Evolutionary conservation across 2,329 filamentous ascomycete species (phyloP).

Genomic region (Penicillium occitanis): DNA sequence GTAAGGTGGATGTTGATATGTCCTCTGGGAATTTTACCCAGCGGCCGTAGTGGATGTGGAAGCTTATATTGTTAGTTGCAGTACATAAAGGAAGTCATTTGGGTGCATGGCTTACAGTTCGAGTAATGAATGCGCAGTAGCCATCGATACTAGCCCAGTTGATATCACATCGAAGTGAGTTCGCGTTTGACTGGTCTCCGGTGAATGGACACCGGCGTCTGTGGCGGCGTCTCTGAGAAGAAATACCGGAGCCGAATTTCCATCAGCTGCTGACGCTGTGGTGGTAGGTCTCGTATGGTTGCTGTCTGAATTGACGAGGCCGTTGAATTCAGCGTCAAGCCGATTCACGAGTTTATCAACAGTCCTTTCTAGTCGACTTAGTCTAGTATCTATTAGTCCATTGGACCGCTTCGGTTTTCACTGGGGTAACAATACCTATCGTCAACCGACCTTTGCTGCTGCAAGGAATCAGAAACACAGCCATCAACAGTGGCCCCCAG

Average conservation of each 20-base stretch:
- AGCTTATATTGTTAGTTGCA: conserved; percentile 23
- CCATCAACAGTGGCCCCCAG: background rate
- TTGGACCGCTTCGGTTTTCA: background rate
- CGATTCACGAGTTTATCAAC: conserved; percentile 4
- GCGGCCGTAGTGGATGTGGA: conserved; percentile 45
- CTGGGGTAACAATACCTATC: conserved; percentile 1
- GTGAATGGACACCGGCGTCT: conserved; percentile 29
- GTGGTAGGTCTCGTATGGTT: background rate
- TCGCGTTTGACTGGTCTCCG: background rate
- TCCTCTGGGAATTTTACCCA: conserved; percentile 42
- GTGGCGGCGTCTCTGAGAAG: conserved; percentile 34
- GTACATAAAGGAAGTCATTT: background rate
- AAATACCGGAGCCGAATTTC: conserved; percentile 32
- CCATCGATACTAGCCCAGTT: conserved; percentile 9
- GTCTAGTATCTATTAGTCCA: background rate
- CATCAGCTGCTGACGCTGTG: background rate
- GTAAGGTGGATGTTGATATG: conserved; percentile 29
- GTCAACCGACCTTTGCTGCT: background rate
- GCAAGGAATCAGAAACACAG: background rate
- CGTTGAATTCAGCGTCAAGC: conserved; percentile 9
- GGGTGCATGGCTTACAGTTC: background rate
- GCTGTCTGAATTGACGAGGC: background rate
- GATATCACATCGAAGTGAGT: conserved; percentile 13
- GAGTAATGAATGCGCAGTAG: conserved; percentile 17
- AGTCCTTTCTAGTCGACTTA: conserved; percentile 9